A percentile compares a stretch with the other conserved stretches of the same genome.
Evolutionary conservation across 179 eudicot species (phyloP).

Genomic region (Amaranthus tricolor): DNA sequence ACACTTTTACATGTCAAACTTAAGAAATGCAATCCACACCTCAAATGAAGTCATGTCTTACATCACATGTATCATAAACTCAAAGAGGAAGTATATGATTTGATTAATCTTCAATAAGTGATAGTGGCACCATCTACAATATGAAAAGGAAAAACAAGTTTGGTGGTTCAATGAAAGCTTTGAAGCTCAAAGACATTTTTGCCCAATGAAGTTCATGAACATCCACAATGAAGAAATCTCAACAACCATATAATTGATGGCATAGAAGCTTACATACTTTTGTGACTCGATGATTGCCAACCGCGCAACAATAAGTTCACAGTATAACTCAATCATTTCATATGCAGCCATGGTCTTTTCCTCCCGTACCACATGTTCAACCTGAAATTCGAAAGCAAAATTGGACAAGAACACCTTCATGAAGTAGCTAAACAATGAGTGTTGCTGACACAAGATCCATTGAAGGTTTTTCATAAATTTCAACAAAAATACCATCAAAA

Average conservation of each 20-base stretch:
- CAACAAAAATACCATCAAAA: background rate
- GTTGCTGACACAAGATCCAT: background rate
- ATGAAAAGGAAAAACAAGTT: background rate
- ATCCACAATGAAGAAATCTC: background rate
- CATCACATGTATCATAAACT: too few relatives aligned
- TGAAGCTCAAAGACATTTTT: background rate
- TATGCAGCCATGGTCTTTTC: conserved; percentile 84
- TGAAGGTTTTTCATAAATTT: background rate
- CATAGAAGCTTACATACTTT: conserved; percentile 52
- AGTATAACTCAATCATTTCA: conserved; percentile 80
- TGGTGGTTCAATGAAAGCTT: too few relatives aligned
- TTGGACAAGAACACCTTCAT: background rate
- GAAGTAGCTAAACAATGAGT: background rate
- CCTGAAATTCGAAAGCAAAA: conserved; percentile 43
- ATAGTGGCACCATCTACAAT: background rate
- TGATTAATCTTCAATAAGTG: too few relatives aligned
- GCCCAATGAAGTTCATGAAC: background rate
- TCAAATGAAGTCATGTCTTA: too few relatives aligned
- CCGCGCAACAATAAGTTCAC: conserved; percentile 81
- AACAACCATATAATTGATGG: background rate
- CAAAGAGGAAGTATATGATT: too few relatives aligned
- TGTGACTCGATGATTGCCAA: conserved; percentile 90
- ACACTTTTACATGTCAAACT: too few relatives aligned
- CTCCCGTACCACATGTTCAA: conserved; percentile 91
- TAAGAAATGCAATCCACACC: too few relatives aligned